These are phyloP conservation scores for Aspergillus uvarum DNA, from an alignment of 2,329 filamentous ascomycete genomes.

Conservation along the genomic window DNA sequence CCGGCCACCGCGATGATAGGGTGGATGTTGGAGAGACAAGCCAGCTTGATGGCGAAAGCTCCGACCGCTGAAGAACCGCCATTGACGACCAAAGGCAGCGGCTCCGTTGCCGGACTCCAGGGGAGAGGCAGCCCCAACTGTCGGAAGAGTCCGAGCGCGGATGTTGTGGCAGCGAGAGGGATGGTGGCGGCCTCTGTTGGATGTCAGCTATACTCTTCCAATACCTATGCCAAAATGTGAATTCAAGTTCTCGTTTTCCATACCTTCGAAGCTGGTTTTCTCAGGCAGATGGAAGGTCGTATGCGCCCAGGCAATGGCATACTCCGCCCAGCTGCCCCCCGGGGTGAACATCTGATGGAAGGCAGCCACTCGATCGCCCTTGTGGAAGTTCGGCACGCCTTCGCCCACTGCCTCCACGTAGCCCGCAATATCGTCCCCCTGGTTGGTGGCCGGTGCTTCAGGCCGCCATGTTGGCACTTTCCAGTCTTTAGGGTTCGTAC, in stretches of 20 bases:
- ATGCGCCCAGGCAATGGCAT: constrained; percentile 52
- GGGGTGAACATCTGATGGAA: constrained; percentile 51
- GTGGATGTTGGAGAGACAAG: constrained; percentile 55
- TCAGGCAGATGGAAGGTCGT: constrained; percentile 56
- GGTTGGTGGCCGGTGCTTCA: constrained; percentile 31
- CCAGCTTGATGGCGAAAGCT: constrained; percentile 59
- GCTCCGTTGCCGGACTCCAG: constrained; percentile 43
- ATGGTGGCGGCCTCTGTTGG: constrained; percentile 54
- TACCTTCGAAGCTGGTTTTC: constrained; percentile 53
- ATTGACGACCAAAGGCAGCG: constrained; percentile 48
- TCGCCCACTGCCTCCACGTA: constrained; percentile 53
- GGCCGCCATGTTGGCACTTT: constrained; percentile 10
- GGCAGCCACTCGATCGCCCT: constrained; percentile 54
- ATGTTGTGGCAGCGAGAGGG: constrained; percentile 56
- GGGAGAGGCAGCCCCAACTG: constrained; percentile 51
- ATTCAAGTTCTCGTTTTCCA: neutral
- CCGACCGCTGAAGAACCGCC: constrained; percentile 56
- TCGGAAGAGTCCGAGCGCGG: constrained; percentile 52
- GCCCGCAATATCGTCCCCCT: constrained; percentile 55
- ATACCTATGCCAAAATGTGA: neutral
- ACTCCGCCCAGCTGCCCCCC: constrained; percentile 56
- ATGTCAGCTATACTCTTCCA: neutral
- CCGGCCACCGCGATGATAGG: constrained; percentile 62
- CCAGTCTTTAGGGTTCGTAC: constrained; percentile 54
- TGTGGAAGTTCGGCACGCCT: constrained; percentile 54